Conservation (phyloP, 225 moss, liverwort and hornwort genomes). For the Antitrichia curtipendula region DNA sequence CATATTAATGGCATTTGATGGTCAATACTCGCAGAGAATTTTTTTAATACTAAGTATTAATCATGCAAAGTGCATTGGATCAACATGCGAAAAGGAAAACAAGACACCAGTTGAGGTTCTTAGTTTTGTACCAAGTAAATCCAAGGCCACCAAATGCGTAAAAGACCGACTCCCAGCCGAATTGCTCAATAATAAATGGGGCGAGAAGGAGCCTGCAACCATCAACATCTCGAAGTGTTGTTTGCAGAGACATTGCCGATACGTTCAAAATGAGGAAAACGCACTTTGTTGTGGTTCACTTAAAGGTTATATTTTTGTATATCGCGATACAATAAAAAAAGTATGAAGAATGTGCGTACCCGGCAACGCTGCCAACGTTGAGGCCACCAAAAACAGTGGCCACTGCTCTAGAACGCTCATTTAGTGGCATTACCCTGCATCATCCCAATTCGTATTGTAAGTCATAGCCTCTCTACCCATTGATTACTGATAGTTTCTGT, state of each 20-base stretch:
- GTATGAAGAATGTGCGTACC: slow-evolving; percentile 25
- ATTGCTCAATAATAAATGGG: slow-evolving; percentile 59
- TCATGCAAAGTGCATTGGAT: not conserved
- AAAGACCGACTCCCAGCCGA: slow-evolving; percentile 93
- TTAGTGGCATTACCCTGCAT: slow-evolving; percentile 77
- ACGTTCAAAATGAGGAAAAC: not conserved
- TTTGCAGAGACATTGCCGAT: not conserved
- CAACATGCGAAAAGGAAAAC: not conserved
- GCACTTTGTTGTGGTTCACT: not conserved
- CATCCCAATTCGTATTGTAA: not conserved
- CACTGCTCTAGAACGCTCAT: slow-evolving; percentile 90
- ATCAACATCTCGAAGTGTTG: not conserved
- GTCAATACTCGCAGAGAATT: not conserved
- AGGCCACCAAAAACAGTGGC: slow-evolving; percentile 92
- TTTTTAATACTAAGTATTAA: not conserved
- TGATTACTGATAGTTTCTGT: not conserved
- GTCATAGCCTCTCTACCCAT: not conserved
- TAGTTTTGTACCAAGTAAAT: slow-evolving; percentile 26
- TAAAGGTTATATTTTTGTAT: not conserved
- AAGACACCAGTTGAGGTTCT: not conserved
- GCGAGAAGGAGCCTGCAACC: slow-evolving; percentile 73
- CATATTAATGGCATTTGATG: not conserved
- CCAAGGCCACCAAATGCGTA: slow-evolving; percentile 79
- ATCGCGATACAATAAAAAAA: not conserved
- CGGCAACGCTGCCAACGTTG: slow-evolving; percentile 80